These are phyloP conservation scores for Craterostigma plantagineum DNA, from an alignment of 257 asterid genomes.

Conservation along the genomic window DNA sequence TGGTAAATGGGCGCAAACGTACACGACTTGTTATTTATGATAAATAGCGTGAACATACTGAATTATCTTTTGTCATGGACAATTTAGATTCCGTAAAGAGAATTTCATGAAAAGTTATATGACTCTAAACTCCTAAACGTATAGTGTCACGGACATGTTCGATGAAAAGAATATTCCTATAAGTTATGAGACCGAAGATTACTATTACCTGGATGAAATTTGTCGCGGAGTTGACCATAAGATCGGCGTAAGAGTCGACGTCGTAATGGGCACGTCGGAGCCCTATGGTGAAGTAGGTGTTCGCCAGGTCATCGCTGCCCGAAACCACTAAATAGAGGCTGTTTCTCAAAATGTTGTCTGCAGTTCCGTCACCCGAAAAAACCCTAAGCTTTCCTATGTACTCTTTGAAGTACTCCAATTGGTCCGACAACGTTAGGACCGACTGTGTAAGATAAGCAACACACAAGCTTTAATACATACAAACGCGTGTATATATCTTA, in stretches of 20 bases:
- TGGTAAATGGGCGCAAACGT: too few species aligned
- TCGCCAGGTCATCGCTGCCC: conserved; percentile 72
- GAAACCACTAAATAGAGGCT: conserved; percentile 34
- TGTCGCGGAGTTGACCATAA: conserved; percentile 42
- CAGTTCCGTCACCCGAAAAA: conserved; percentile 33
- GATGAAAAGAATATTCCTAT: too few species aligned
- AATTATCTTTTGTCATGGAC: too few species aligned
- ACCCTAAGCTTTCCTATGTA: conserved; percentile 38
- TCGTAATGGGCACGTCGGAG: conserved; percentile 21
- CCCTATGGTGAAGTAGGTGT: conserved; percentile 52
- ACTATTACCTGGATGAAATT: conserved; percentile 29
- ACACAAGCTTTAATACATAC: too few species aligned
- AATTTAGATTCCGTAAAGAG: too few species aligned
- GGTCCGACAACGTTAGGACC: conserved; percentile 35
- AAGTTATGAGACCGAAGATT: too few species aligned
- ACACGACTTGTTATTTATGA: too few species aligned
- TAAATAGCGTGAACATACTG: too few species aligned
- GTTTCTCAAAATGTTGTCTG: conserved; percentile 26
- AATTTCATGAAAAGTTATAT: too few species aligned
- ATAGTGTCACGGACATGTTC: too few species aligned
- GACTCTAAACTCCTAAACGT: too few species aligned
- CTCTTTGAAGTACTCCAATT: conserved; percentile 37
- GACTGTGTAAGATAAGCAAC: conserved; percentile 27
- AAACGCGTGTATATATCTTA: too few species aligned
- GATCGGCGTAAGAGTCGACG: conserved; percentile 36